Evolutionary conservation across 208 protist species (phyloP), one percentile per base, ranked within the genome.

Genomic region (Sergeia podlipaevii): DNA sequence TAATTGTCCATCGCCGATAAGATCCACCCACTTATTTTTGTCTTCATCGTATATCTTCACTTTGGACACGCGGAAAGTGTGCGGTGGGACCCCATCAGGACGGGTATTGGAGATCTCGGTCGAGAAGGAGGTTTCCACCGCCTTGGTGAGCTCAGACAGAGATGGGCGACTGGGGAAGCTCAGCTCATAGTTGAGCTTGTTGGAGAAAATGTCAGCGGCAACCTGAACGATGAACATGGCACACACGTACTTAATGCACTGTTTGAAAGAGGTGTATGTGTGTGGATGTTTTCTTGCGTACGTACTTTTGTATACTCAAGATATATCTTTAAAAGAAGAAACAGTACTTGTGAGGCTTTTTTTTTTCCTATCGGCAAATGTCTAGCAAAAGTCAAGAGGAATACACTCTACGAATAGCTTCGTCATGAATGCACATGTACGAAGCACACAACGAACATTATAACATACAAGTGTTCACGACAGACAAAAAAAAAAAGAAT

Each of bases 111-210:
- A 63, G 28, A 91, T 94, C 61, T 91, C 84, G 0, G 73, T 77
- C 4, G 74, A 80, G 57, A 93, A 94, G 62, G 81, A 63, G 18
- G 66, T 65, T 46, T 93, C 83, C 18, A 70, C 41, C 17, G 74
- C 48, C n/a, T 65, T 51, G 17, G 33, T 90, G 43, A 96, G 57
- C 60, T 96, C 90, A 50, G 70, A 52, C 30, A 94, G 10, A 11
- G 70, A 65, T 6, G 86, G 90, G 7, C 76, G 54, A 42, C 51
- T 61, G 26, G 86, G 72, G 62, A 94, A 96, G 62, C 61, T 83
- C 32, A 96, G 65, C 71, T 93, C 90, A 57, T 89, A 91, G 76
- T 96, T 96, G 21, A 91, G 65, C 60, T 96, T 96, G 46, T 79
- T 93, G 60, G 73, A 75, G 52, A 93, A 96, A 41, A 96, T 89